Conservation (phyloP, 2,329 filamentous ascomycete genomes). For the Penicillium griseofulvum region DNA sequence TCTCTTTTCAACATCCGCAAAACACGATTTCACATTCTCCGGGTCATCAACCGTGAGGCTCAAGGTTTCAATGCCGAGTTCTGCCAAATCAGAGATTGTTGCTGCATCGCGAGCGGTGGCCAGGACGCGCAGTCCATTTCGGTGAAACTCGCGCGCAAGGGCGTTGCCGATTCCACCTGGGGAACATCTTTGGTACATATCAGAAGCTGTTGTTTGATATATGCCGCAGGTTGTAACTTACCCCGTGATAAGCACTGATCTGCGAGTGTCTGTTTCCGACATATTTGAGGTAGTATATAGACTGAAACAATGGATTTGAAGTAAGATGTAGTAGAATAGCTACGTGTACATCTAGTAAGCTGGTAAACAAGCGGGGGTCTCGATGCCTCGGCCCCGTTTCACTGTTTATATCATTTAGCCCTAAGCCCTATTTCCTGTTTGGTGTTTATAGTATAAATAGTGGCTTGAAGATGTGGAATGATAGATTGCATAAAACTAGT, state of each 20-base stretch:
- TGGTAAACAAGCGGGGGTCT: neutral
- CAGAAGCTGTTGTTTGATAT: constrained; percentile 6
- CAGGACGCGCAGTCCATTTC: constrained; percentile 54
- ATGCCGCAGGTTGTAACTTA: constrained; percentile 23
- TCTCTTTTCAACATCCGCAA: constrained; percentile 46
- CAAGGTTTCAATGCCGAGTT: constrained; percentile 54
- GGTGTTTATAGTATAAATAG: neutral
- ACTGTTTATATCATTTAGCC: constrained; percentile 1
- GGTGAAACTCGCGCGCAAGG: constrained; percentile 57
- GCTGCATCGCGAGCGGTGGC: constrained; percentile 55
- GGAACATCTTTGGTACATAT: constrained; percentile 26
- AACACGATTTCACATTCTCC: constrained; percentile 50
- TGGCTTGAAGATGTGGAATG: neutral
- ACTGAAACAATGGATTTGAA: neutral
- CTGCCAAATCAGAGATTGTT: constrained; percentile 49
- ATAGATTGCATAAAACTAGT: too few relatives aligned
- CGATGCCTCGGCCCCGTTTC: constrained; percentile 11
- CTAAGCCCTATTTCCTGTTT: constrained; percentile 22
- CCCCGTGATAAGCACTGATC: constrained; percentile 45
- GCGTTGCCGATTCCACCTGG: constrained; percentile 60
- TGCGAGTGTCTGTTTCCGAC: constrained; percentile 31
- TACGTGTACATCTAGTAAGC: neutral
- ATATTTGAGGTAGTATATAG: constrained; percentile 10
- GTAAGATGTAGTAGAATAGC: neutral
- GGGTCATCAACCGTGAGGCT: constrained; percentile 53